phyloP scores from a whole-genome alignment of 306 rosid species.

The Styphnolobium japonicum region DNA sequence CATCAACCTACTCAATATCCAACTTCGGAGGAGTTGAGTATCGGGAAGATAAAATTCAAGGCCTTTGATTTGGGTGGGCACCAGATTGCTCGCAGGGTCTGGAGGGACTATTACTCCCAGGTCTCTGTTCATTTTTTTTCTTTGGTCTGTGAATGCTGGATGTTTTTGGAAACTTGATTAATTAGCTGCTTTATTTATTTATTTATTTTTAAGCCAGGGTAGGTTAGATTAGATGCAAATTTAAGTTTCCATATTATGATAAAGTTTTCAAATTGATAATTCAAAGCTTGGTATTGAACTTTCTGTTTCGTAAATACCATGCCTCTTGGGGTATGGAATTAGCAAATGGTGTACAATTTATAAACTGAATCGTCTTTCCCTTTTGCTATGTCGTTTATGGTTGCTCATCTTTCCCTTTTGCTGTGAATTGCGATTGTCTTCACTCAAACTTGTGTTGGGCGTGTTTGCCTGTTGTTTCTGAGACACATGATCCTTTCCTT shows the following conservation, averaged over 20 bases:
- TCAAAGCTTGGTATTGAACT: background rate
- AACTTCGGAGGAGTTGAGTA: slow-evolving; percentile 81
- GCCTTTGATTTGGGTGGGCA: slow-evolving; percentile 94
- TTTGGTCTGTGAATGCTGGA: too few species aligned
- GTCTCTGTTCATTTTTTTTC: slow-evolving; percentile 16
- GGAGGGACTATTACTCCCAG: slow-evolving; percentile 83
- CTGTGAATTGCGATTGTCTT: background rate
- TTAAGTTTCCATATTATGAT: background rate
- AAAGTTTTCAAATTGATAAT: background rate
- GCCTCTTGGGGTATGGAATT: background rate
- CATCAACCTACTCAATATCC: slow-evolving; percentile 87
- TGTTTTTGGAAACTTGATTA: too few species aligned
- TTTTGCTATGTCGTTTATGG: background rate
- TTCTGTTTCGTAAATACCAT: background rate
- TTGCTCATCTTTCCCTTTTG: background rate
- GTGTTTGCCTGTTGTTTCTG: too few species aligned
- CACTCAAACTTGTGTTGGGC: too few species aligned
- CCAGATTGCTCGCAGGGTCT: slow-evolving; percentile 85
- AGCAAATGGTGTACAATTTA: background rate
- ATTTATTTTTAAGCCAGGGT: background rate
- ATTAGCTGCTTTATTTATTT: background rate
- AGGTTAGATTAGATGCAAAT: background rate
- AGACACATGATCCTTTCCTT: too few species aligned
- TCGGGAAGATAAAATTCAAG: slow-evolving; percentile 76
- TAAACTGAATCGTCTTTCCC: background rate